These are phyloP conservation scores for Colletotrichum chlorophyti DNA, from an alignment of 2,329 filamentous ascomycete genomes.

Conservation along the genomic window DNA sequence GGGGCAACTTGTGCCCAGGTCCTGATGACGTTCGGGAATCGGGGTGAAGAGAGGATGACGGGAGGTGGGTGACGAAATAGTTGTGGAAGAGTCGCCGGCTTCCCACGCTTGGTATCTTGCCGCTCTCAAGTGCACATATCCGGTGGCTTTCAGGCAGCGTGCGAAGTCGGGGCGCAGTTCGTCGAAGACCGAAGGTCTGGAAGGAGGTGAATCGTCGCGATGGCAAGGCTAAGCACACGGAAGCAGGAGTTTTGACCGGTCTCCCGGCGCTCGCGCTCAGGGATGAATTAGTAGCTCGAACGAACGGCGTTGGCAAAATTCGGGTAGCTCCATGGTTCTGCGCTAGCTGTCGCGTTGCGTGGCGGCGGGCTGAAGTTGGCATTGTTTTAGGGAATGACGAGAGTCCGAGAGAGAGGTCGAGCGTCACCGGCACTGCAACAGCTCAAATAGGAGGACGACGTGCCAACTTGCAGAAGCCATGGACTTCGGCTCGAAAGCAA, in stretches of 20 bases:
- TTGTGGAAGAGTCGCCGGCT: slow-evolving; percentile 76
- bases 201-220: not conserved
- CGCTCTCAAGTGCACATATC: not conserved
- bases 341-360: slow-evolving; percentile 19
- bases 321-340: slow-evolving; percentile 6
- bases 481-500: slow-evolving; percentile 7
- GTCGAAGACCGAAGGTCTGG: not conserved
- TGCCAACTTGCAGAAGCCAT: slow-evolving; percentile 25
- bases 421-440: slow-evolving; percentile 25
- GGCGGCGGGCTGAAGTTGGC: slow-evolving; percentile 10
- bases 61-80: slow-evolving; percentile 96
- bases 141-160: not conserved
- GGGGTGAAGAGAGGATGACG: slow-evolving; percentile 90
- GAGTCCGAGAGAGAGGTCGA: not conserved
- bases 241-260: not conserved
- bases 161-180: not conserved
- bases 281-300: not conserved
- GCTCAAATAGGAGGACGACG: slow-evolving; percentile 20
- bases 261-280: not conserved
- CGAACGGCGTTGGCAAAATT: not conserved
- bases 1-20: slow-evolving; percentile 84
- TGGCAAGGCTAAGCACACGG: not conserved
- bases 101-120: not conserved
- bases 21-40: slow-evolving; percentile 72
- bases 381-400: slow-evolving; percentile 12